Percentiles rank a stretch among this genome's conserved stretches.
phyloP scores from a whole-genome alignment of 306 rosid species.

The Adenanthera pavonina region DNA sequence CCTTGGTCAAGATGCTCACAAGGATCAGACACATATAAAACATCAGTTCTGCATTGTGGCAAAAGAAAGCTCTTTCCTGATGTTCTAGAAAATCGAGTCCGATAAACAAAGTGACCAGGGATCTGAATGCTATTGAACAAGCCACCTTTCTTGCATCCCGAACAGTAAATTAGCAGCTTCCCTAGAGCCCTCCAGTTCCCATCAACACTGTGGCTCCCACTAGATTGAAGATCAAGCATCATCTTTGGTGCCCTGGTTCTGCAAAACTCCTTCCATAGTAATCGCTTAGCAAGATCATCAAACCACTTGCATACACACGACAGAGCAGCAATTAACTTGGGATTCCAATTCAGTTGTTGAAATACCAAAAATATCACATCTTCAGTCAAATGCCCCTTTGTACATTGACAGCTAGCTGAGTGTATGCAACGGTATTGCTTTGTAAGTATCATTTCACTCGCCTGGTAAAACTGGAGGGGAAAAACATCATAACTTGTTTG shows the following conservation, averaged over 20 bases:
- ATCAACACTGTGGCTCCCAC: conserved; percentile 91
- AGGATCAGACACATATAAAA: conserved; percentile 93
- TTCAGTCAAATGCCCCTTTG: conserved; percentile 90
- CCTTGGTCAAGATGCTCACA: conserved; percentile 98
- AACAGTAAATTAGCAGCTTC: conserved; percentile 86
- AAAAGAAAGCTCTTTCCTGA: conserved; percentile 96
- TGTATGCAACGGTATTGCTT: conserved; percentile 93
- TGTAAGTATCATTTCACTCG: conserved; percentile 68
- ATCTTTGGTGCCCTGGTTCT: conserved; percentile 90
- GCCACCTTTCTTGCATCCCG: conserved; percentile 88
- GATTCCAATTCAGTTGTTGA: conserved; percentile 88
- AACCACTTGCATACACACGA: conserved; percentile 97
- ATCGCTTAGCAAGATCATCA: conserved; percentile 95
- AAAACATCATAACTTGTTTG: not conserved
- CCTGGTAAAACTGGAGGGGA: conserved; percentile 29
- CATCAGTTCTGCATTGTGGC: conserved; percentile 91
- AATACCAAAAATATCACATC: conserved; percentile 87
- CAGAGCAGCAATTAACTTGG: conserved; percentile 78
- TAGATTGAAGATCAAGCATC: conserved; percentile 92
- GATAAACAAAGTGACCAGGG: conserved; percentile 88
- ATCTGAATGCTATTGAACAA: conserved; percentile 72
- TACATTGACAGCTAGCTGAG: conserved; percentile 90
- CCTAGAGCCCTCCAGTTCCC: conserved; percentile 98
- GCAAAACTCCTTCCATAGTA: conserved; percentile 97
- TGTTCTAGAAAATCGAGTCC: conserved; percentile 89